Conservation (phyloP, 441 rosid species). For the Eruca vesicaria region DNA sequence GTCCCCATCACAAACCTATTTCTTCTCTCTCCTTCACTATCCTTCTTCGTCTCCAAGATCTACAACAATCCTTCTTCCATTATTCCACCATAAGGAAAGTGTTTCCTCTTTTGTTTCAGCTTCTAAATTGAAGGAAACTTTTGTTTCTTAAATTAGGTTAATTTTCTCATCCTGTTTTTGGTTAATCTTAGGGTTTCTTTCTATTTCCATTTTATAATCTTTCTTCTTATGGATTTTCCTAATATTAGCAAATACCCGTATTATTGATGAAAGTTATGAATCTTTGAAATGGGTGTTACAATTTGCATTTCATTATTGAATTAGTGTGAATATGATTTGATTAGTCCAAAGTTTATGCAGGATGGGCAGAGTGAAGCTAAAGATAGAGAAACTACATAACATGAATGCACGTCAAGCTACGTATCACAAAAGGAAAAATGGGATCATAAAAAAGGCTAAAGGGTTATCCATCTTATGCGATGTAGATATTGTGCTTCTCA, state of each 20-base stretch:
- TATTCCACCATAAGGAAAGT: conserved; percentile 30
- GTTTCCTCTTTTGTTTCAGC: conserved; percentile 36
- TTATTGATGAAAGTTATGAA: background rate
- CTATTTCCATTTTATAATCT: conserved; percentile 33
- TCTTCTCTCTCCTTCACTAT: conserved; percentile 23
- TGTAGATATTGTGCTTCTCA: conserved; percentile 72
- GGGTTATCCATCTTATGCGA: conserved; percentile 77
- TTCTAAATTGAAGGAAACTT: conserved; percentile 12
- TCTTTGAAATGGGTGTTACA: background rate
- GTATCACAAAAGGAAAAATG: conserved; percentile 71
- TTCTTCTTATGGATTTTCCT: conserved; percentile 10
- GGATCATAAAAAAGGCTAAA: conserved; percentile 77
- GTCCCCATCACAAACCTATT: conserved; percentile 39
- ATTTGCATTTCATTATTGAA: background rate
- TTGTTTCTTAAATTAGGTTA: conserved; percentile 20
- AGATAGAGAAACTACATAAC: conserved; percentile 73
- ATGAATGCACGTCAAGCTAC: conserved; percentile 71
- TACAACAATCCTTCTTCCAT: conserved; percentile 38
- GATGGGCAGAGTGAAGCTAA: conserved; percentile 91
- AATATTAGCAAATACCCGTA: background rate
- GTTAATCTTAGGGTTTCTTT: background rate
- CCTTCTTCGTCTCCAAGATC: conserved; percentile 20
- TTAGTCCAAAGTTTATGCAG: conserved; percentile 34
- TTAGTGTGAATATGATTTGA: background rate
- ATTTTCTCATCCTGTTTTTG: conserved; percentile 15